A percentile compares a stretch with the other conserved stretches of the same genome.
phyloP scores from a whole-genome alignment of 2,329 filamentous ascomycete genomes.

The Sporothrix brunneoviolacea region DNA sequence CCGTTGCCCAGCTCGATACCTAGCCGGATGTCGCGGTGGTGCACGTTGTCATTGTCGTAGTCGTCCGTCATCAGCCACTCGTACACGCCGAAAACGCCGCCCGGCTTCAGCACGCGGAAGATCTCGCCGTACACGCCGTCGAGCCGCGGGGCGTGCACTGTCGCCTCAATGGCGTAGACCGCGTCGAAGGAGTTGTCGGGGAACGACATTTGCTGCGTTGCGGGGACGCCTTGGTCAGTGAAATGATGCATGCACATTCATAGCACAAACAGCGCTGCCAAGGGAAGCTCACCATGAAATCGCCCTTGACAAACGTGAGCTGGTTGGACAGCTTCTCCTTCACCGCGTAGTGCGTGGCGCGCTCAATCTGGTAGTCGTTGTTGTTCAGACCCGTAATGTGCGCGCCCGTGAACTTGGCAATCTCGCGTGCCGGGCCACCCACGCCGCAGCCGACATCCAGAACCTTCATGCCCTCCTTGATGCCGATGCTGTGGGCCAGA shows the following conservation, averaged over 20 bases:
- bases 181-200: slow-evolving; percentile 87
- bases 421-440: slow-evolving; percentile 89
- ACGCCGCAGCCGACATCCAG: slow-evolving; percentile 97
- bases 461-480: slow-evolving; percentile 81
- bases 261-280: neutral
- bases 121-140: slow-evolving; percentile 93
- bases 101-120: slow-evolving; percentile 90
- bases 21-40: slow-evolving; percentile 83
- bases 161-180: slow-evolving; percentile 96
- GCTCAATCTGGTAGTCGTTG: slow-evolving; percentile 98
- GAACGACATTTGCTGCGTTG: slow-evolving; percentile 72
- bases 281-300: slow-evolving; percentile 84
- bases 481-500: slow-evolving; percentile 80
- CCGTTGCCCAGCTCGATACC: slow-evolving; percentile 94
- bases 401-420: slow-evolving; percentile 87
- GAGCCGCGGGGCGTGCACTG: slow-evolving; percentile 84
- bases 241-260: neutral
- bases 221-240: too few species aligned
- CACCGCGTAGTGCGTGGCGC: slow-evolving; percentile 75
- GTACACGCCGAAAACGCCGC: slow-evolving; percentile 92
- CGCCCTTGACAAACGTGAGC: slow-evolving; percentile 83
- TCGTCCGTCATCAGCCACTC: slow-evolving; percentile 98
- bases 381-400: slow-evolving; percentile 94
- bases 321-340: slow-evolving; percentile 77
- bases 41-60: slow-evolving; percentile 82